Base-by-base conservation (phyloP, 1,284 basidiomycete genomes). In the Cryptococcus deneoformans region DNA sequence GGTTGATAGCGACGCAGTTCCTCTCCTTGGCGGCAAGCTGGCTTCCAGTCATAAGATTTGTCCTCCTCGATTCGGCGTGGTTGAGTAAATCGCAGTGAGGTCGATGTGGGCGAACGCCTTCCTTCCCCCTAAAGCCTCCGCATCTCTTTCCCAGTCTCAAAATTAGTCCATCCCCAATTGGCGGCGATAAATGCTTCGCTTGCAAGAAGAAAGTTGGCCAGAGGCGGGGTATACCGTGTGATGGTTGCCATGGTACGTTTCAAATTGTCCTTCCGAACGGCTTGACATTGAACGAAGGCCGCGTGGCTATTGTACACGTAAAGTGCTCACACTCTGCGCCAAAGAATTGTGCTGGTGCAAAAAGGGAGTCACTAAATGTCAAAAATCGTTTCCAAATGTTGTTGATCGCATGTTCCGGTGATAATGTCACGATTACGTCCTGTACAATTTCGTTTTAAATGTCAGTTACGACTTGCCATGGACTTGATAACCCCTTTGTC, bases 191-290 rank as follows among this genome's bases (percentile, higher is more conserved):
- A 71, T 94, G 91, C 69, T 88, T 89, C 70, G 80, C 92, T 8
- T 94, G 91, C 69, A 70, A 74, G 50, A 93, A 92, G 80, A 80
- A 88, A 50, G 80, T 94, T 48, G 90, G 90, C 12, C 87, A 87
- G 85, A 90, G 91, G 70, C 86, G 89, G 20, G 84, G 88, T 36
- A 77, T 94, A 36, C 86, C 90, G 68, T 94, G 92, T 73, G 92
- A 95, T 74, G 92, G 94, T 76, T 95, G 92, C 77, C 84, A 85
- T 20, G 83, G 86, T 88, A 59, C 57, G 82, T 77, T 12, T 46
- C 59, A 53, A 51, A 24, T 45, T 54, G 29, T 61, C 37, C 35
- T 55, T 46, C 20, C 46, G 14, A 40, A 5, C 14, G 12, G 35
- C 10, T 6, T 12, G 10, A 29, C 14, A 46, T 7, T 36, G 38